These are phyloP conservation scores for Straminergon stramineum DNA, from an alignment of 225 moss, liverwort and hornwort species.

Conservation along the genomic window DNA sequence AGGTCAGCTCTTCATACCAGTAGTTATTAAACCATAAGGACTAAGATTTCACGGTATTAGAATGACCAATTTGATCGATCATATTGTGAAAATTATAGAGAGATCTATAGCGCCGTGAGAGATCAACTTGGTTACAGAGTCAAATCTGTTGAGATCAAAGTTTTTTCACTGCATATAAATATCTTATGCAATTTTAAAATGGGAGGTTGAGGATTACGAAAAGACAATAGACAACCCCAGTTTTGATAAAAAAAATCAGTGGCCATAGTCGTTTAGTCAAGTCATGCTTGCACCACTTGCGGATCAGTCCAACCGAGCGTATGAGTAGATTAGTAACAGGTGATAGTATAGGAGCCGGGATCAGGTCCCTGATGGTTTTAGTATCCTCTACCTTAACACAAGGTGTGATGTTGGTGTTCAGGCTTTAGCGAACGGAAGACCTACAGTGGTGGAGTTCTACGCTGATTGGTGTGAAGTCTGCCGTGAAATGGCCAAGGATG, in stretches of 20 bases:
- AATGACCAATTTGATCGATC: not conserved
- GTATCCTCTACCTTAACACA: not conserved
- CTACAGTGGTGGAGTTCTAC: conserved; percentile 93
- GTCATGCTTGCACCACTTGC: not conserved
- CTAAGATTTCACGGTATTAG: not conserved
- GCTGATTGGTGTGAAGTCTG: conserved; percentile 99
- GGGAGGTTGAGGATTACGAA: not conserved
- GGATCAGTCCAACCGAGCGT: not conserved
- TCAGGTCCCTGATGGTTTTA: not conserved
- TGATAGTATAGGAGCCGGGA: not conserved
- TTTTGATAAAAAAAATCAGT: not conserved
- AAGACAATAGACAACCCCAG: not conserved
- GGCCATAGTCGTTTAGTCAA: not conserved
- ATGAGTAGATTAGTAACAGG: not conserved
- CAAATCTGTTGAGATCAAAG: not conserved
- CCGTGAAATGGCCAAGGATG: conserved; percentile 89
- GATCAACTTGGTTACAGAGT: not conserved
- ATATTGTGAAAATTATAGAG: not conserved
- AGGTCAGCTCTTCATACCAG: not conserved
- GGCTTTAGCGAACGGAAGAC: conserved; percentile 79
- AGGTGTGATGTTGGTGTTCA: conserved; percentile 16
- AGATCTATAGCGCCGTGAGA: not conserved
- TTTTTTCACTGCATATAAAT: not conserved
- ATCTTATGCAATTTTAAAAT: not conserved
- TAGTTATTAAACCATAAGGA: not conserved